Evolutionary conservation across 306 rosid genomes (phyloP), one percentile per base, ranked within the genome.

Genomic region (Cicer judaicum): DNA sequence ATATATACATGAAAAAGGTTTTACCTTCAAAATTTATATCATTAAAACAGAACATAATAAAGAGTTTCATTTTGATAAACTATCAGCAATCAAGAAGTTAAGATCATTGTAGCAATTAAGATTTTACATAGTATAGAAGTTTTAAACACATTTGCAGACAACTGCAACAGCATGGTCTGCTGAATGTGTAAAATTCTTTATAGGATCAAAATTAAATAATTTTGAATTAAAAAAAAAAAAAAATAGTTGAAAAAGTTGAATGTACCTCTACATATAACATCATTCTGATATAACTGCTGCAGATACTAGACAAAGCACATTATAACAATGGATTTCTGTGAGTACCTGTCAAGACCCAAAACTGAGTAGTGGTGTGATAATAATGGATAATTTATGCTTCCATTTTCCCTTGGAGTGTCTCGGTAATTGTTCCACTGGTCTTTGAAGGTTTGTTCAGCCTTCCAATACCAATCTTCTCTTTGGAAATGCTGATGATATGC

Each of bases 401-500:
- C 44, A 1, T 60, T 60, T 56, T 85, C 87, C 72, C 85, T 87
- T 50, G 96, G 93, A 77, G 83, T 74, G 75, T 85, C 86, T 71
- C 87, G 84, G 81, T 84, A 79, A 78, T 83, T 82, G n/a, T 80
- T 77, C 83, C 90, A 82, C 48, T 73, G 84, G 55, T 91, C 90
- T 80, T 69, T 87, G 67, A 71, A 87, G 67, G 92, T 84, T 70
- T 87, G 56, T 59, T 89, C 92, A 1, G 96, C 77, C 76, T 93
- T 91, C 96, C 92, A 91, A 74, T 93, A 91, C 98, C 98, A 91
- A 79, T 93, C 97, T 36, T 93, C 97, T 75, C 97, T 85, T 83
- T 88, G 96, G 62, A 84, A 89, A 54, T 91, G 87, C 43, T 89
- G 97, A 67, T 85, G 89, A 71, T 84, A 71, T 6, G 83, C 84